Conservation (phyloP, 1,139 yeast genomes). For the Scheffersomyces titani region DNA sequence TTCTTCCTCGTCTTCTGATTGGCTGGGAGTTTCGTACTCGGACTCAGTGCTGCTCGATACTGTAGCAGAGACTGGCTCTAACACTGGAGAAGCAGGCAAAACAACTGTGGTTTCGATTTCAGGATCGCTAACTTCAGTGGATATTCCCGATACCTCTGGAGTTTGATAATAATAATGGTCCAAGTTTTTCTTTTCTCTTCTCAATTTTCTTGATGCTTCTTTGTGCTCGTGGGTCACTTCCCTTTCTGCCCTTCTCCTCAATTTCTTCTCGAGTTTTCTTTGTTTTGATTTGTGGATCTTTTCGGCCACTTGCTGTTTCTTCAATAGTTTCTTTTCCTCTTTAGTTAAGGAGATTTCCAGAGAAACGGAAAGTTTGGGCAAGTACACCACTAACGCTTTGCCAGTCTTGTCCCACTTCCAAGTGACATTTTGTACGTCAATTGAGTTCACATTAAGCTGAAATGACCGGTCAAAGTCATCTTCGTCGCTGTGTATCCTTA, state of each 20-base stretch:
- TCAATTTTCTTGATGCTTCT: not conserved
- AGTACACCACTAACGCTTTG: not conserved
- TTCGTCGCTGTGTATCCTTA: not conserved
- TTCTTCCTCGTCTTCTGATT: not conserved
- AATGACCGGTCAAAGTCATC: not conserved
- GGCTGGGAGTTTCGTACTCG: not conserved
- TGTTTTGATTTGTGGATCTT: constrained; percentile 4
- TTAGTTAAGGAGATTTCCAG: not conserved
- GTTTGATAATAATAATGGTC: not conserved
- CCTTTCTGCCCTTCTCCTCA: constrained; percentile 1
- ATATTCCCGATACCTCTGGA: not conserved
- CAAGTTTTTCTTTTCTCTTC: not conserved
- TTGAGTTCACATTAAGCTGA: not conserved
- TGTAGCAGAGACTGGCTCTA: not conserved
- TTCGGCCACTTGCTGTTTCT: constrained; percentile 1
- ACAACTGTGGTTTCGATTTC: not conserved
- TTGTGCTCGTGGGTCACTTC: not conserved
- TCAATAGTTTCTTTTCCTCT: not conserved
- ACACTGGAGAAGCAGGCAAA: not conserved
- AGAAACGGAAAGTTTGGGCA: not conserved
- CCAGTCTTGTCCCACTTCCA: not conserved
- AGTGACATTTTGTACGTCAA: not conserved
- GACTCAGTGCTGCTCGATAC: not conserved
- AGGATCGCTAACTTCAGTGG: not conserved
- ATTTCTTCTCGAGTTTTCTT: constrained; percentile 4